Percentiles rank a stretch among this genome's conserved stretches.
phyloP scores from a whole-genome alignment of 2,329 filamentous ascomycete species.

The Fusarium sp. region DNA sequence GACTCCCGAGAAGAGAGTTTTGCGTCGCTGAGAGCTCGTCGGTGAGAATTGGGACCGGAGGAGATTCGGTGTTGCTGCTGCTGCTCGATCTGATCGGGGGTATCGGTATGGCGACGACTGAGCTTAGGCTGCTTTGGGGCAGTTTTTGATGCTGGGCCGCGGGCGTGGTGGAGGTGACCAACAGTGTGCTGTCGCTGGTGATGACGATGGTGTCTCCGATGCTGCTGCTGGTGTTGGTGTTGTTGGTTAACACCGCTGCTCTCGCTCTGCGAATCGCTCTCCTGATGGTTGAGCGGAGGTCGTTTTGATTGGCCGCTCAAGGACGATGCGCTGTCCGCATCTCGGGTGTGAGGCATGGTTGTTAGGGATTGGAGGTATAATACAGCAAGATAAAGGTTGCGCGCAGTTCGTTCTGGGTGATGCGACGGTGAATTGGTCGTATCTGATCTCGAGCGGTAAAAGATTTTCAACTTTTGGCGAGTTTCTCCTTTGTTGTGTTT shows the following conservation, averaged over 20 bases:
- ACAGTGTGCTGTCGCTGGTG: conserved; percentile 50
- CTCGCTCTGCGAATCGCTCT: conserved; percentile 50
- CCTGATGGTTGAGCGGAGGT: conserved; percentile 51
- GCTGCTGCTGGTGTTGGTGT: conserved; percentile 45
- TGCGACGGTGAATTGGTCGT: conserved; percentile 14
- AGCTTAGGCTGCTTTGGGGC: conserved; percentile 59
- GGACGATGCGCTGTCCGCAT: conserved; percentile 58
- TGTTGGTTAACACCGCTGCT: conserved; percentile 44
- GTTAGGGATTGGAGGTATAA: conserved; percentile 25
- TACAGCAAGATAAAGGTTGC: conserved; percentile 17
- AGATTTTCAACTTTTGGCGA: not conserved
- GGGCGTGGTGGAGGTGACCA: conserved; percentile 58
- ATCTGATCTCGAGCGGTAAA: not conserved
- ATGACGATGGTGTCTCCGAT: conserved; percentile 46
- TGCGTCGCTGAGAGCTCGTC: conserved; percentile 61
- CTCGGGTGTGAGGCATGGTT: conserved; percentile 57
- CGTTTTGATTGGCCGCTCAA: conserved; percentile 66
- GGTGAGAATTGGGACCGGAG: conserved; percentile 50
- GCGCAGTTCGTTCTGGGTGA: not conserved
- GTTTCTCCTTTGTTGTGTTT: conserved; percentile 20
- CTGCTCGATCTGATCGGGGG: conserved; percentile 43
- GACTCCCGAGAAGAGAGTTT: conserved; percentile 57
- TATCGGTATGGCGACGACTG: conserved; percentile 56
- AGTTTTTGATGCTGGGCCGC: conserved; percentile 62
- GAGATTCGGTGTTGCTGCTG: conserved; percentile 38